These are phyloP conservation scores for Cryphonectria radicalis DNA, from an alignment of 2,329 filamentous ascomycete genomes.

Conservation along the genomic window DNA sequence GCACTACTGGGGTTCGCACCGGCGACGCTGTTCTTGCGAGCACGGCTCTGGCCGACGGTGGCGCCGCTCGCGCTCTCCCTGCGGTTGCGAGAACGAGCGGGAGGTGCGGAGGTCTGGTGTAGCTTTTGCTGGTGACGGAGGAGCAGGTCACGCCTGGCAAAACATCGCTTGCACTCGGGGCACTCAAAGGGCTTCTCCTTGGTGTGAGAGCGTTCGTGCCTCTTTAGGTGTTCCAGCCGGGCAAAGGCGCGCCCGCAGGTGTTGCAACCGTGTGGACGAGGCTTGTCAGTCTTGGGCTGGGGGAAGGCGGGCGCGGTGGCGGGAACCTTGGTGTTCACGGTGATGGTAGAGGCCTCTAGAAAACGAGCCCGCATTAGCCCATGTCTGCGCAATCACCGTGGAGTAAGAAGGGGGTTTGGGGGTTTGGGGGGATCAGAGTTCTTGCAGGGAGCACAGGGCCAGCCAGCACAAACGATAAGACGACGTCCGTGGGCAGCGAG, in stretches of 20 bases:
- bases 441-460: neutral
- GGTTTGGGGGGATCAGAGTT: neutral
- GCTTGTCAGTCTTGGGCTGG: conserved; percentile 95
- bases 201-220: conserved; percentile 96
- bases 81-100: conserved; percentile 82
- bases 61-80: conserved; percentile 81
- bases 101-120: conserved; percentile 88
- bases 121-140: conserved; percentile 98
- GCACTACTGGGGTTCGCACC: conserved; percentile 48
- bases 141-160: conserved; percentile 88
- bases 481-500: conserved; percentile 17
- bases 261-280: conserved; percentile 88
- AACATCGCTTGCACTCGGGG: conserved; percentile 90
- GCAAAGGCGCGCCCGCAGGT: conserved; percentile 94
- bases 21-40: conserved; percentile 91
- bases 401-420: neutral
- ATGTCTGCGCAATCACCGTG: neutral
- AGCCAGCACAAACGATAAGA: neutral
- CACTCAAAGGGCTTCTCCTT: conserved; percentile 99
- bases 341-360: conserved; percentile 52
- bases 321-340: conserved; percentile 51
- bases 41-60: conserved; percentile 69
- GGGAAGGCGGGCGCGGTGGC: conserved; percentile 57
- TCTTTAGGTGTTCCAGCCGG: conserved; percentile 92
- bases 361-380: neutral